Conservation (phyloP, 1,284 basidiomycete species). For the Fomitopsis pinicola region DNA sequence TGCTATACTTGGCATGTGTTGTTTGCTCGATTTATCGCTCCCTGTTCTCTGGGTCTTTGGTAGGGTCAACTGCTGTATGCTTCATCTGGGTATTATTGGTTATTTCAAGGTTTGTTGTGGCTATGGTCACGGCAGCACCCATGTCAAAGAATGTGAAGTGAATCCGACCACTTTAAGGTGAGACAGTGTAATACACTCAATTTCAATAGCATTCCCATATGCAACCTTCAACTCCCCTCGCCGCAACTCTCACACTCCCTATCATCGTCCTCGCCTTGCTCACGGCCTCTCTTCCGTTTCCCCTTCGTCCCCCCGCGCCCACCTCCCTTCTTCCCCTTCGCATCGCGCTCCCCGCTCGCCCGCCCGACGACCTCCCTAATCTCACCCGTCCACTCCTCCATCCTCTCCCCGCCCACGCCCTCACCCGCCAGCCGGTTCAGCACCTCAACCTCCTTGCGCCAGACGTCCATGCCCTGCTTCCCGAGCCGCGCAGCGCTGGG, state of each 20-base stretch:
- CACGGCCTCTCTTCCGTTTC: slow-evolving; percentile 15
- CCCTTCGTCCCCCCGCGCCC: slow-evolving; percentile 14
- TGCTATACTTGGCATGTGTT: no score
- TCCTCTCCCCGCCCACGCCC: slow-evolving; percentile 3
- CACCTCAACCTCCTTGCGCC: slow-evolving; percentile 68
- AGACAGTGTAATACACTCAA: no score
- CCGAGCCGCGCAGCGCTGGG: slow-evolving; percentile 18
- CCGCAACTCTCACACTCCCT: slow-evolving; percentile 7
- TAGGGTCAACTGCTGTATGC: neutral
- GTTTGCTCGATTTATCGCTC: no score
- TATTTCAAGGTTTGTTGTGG: no score
- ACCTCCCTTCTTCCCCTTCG: slow-evolving; percentile 15
- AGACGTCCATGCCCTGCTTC: slow-evolving; percentile 45
- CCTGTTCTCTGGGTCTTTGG: neutral
- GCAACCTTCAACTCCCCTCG: neutral
- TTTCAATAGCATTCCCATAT: neutral
- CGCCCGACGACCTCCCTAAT: slow-evolving; percentile 24
- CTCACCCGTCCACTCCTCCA: slow-evolving; percentile 26
- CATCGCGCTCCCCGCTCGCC: slow-evolving; percentile 15
- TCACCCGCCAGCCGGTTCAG: slow-evolving; percentile 44
- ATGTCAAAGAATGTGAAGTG: no score
- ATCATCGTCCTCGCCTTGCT: slow-evolving; percentile 6
- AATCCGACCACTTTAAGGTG: no score
- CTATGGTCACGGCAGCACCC: no score
- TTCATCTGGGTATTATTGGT: neutral